phyloP scores from a whole-genome alignment of 306 rosid genomes.

The Malus asiatica region DNA sequence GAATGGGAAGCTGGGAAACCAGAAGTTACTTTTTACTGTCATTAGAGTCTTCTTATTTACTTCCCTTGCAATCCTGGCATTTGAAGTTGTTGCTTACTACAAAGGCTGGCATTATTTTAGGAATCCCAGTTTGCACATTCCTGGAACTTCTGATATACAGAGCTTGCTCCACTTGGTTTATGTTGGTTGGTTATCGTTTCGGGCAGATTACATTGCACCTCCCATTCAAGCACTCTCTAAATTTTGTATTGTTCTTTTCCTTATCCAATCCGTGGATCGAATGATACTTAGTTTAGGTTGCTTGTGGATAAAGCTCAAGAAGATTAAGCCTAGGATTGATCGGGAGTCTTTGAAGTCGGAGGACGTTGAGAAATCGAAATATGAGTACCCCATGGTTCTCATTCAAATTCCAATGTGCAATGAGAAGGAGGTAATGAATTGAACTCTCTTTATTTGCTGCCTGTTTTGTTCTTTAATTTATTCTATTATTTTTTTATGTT shows the following conservation, averaged over 20 bases:
- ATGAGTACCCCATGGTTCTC: constrained; percentile 76
- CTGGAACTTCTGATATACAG: constrained; percentile 56
- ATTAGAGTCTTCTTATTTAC: constrained; percentile 57
- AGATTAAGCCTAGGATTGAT: constrained; percentile 57
- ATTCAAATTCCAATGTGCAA: constrained; percentile 96
- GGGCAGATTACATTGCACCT: constrained; percentile 83
- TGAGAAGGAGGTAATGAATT: constrained; percentile 70
- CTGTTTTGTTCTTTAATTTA: background rate
- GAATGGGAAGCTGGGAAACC: constrained; percentile 51
- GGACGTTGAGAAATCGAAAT: constrained; percentile 56
- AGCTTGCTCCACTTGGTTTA: constrained; percentile 59
- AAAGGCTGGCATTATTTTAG: constrained; percentile 80
- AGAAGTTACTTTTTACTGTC: constrained; percentile 50
- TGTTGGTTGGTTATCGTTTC: constrained; percentile 67
- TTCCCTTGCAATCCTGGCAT: constrained; percentile 58
- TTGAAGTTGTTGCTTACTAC: constrained; percentile 67
- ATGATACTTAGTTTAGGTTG: constrained; percentile 76
- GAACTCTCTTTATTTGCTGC: background rate
- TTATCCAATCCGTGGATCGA: constrained; percentile 83
- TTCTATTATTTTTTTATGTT: background rate
- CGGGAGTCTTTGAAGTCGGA: constrained; percentile 43
- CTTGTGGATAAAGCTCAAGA: constrained; percentile 75
- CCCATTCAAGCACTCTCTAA: constrained; percentile 66
- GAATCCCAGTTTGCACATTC: constrained; percentile 64
- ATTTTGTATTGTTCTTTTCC: constrained; percentile 75